Evolutionary conservation across 73 alveolate genomes (phyloP).

Genomic region (Blepharisma japonicum): DNA sequence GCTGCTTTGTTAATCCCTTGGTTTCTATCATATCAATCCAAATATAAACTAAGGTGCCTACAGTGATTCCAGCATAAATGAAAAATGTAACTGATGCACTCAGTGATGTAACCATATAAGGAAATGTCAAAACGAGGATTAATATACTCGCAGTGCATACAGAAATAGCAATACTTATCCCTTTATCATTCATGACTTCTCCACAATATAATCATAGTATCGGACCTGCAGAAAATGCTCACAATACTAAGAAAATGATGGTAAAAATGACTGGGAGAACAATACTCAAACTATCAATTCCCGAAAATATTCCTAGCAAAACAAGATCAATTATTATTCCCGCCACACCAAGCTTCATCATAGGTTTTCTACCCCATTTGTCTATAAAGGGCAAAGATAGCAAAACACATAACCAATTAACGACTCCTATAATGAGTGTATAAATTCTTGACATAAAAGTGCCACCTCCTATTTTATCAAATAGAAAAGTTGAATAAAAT

Average conservation of each 20-base stretch:
- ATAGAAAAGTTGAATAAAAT: background rate
- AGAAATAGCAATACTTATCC: background rate
- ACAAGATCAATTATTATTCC: background rate
- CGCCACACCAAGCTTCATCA: background rate
- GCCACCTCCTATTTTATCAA: background rate
- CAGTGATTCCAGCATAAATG: background rate
- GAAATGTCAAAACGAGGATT: background rate
- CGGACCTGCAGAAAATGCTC: background rate
- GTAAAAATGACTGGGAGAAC: background rate
- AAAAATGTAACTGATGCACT: background rate
- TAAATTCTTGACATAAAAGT: background rate
- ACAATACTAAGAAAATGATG: background rate
- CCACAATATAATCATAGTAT: background rate
- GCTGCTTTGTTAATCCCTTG: constrained; percentile 5
- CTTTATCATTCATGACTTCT: background rate
- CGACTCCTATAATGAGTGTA: background rate
- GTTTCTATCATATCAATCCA: background rate
- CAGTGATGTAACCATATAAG: background rate
- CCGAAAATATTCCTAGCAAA: background rate
- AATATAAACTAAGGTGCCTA: background rate
- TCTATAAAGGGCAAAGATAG: background rate
- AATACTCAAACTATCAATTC: background rate
- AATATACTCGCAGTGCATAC: background rate
- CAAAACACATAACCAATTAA: background rate
- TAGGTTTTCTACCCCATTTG: constrained; percentile 7